phyloP scores from a whole-genome alignment of 192 early-diverging fungal genomes.

The Obelidium mucronatum region DNA sequence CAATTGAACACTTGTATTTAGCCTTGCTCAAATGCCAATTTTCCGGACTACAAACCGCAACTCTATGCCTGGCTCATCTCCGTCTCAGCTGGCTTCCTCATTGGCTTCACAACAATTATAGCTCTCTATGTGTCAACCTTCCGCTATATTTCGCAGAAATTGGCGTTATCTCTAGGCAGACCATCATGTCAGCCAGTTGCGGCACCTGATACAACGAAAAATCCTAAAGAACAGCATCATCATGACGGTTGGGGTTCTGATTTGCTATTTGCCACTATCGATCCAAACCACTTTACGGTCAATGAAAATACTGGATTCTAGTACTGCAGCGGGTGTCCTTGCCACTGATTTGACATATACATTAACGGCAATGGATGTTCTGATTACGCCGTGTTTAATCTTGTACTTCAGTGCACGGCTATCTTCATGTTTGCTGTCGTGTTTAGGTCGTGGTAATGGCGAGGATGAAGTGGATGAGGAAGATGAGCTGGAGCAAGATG shows the following conservation, averaged over 20 bases:
- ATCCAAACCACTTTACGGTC: background rate
- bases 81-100: background rate
- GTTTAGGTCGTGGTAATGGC: background rate
- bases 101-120: background rate
- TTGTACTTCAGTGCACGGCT: background rate
- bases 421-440: background rate
- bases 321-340: background rate
- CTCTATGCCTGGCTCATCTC: background rate
- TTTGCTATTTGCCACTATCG: constrained; percentile 3
- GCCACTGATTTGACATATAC: background rate
- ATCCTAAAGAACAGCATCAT: constrained; percentile 1
- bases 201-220: background rate
- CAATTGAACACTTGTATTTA: background rate
- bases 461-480: background rate
- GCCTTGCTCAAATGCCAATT: background rate
- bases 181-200: background rate
- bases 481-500: background rate
- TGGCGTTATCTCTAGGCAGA: background rate
- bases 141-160: background rate
- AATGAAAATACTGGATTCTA: background rate
- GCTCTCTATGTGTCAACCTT: background rate
- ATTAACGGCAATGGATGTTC: background rate
- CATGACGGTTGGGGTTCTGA: background rate
- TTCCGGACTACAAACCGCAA: background rate
- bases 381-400: constrained; percentile 5